phyloP scores from a whole-genome alignment of 2,329 filamentous ascomycete species.

The Cryphonectria carpinicola region DNA sequence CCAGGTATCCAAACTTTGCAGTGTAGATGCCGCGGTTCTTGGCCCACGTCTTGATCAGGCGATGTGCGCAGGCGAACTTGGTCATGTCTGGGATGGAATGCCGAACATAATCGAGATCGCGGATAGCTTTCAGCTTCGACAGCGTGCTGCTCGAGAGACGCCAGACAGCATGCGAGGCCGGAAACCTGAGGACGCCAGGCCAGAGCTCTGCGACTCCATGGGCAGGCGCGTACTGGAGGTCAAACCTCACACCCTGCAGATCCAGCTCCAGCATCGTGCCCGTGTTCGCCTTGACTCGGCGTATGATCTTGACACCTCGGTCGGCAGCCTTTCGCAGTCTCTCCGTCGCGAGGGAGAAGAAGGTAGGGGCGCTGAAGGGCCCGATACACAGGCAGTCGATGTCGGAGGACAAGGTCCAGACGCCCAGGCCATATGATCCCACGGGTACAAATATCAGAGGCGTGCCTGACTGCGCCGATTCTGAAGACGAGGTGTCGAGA shows the following conservation, averaged over 20 bases:
- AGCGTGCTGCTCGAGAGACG: conserved; percentile 59
- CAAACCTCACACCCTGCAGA: conserved; percentile 60
- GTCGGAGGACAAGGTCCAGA: conserved; percentile 64
- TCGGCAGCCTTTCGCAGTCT: conserved; percentile 53
- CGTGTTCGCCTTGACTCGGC: conserved; percentile 60
- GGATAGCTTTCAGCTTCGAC: conserved; percentile 65
- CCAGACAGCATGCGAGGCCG: conserved; percentile 57
- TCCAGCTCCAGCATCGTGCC: conserved; percentile 69
- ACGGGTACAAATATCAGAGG: conserved; percentile 61
- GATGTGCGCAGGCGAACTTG: conserved; percentile 61
- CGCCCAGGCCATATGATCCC: conserved; percentile 67
- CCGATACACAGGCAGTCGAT: conserved; percentile 70
- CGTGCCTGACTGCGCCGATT: conserved; percentile 34
- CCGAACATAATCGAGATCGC: conserved; percentile 65
- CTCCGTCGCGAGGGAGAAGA: conserved; percentile 62
- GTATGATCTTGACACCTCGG: conserved; percentile 53
- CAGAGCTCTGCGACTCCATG: conserved; percentile 57
- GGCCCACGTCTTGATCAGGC: conserved; percentile 66
- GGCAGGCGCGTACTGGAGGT: conserved; percentile 70
- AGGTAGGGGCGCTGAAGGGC: conserved; percentile 61
- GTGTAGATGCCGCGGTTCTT: conserved; percentile 65
- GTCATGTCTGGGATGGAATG: conserved; percentile 62
- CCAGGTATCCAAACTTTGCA: conserved; percentile 66
- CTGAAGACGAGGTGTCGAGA: conserved; percentile 36
- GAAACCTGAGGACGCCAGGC: conserved; percentile 51